Conservation (phyloP, 2,329 filamentous ascomycete genomes). For the Colletotrichum zoysiae region DNA sequence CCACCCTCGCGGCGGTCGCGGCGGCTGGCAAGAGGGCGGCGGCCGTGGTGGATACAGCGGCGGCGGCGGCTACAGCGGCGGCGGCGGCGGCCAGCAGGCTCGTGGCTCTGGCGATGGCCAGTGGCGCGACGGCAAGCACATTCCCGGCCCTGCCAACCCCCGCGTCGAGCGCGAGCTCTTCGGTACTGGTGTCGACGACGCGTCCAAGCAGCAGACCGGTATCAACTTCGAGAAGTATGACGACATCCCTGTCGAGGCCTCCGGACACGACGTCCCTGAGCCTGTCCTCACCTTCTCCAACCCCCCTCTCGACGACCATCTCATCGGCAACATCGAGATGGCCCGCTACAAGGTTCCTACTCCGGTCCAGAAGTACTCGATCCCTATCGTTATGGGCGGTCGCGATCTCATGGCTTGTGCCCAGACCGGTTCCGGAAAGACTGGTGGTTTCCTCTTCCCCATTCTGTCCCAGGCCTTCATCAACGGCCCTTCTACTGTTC, state of each 20-base stretch:
- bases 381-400: constrained; percentile 97
- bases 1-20: constrained; percentile 36
- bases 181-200: constrained; percentile 84
- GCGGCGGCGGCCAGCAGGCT: constrained; percentile 64
- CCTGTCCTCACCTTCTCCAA: constrained; percentile 91
- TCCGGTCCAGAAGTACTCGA: constrained; percentile 99
- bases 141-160: constrained; percentile 88
- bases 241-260: constrained; percentile 98
- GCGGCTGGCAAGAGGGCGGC: constrained; percentile 51
- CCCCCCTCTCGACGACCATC: constrained; percentile 93
- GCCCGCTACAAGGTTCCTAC: constrained; percentile 96
- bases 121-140: constrained; percentile 97
- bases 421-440: constrained; percentile 99
- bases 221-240: constrained; percentile 99
- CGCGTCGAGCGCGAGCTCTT: constrained; percentile 97
- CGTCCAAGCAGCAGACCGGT: constrained; percentile 94
- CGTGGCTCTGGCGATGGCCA: constrained; percentile 93
- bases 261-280: constrained; percentile 92
- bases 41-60: constrained; percentile 51
- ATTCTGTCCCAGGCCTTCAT: constrained; percentile 98
- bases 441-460: constrained; percentile 98
- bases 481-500: constrained; percentile 81
- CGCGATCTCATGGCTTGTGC: constrained; percentile 99
- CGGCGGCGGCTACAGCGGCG: constrained; percentile 57
- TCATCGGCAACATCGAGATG: constrained; percentile 92